Evolutionary conservation across 768 basidiomycete species (phyloP), one percentile per base, ranked within the genome.

Genomic region (Rhizopogon rudus): DNA sequence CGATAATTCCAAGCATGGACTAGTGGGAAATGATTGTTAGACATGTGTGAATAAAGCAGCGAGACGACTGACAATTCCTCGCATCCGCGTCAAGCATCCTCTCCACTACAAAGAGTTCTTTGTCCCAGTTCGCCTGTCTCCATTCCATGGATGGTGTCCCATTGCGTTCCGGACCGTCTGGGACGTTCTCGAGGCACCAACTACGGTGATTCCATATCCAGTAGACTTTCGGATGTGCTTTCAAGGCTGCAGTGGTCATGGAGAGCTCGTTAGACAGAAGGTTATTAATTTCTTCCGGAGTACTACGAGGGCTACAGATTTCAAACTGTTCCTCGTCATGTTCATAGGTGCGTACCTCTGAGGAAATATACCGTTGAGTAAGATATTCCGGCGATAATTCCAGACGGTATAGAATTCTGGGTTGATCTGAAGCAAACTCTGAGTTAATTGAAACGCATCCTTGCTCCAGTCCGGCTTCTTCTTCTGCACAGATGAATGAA

Each of bases 191-290:
- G 2, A 99, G 81, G 65, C 95, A 95, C 97, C 97, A 98, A 62
- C 86, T 77, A 40, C 97, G 84, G 64, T 99, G 94, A 66, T 94
- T 98, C 97, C 97, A 99, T 62, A 98, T 93, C 87, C 91, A 93
- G 68, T 99, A 99, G 17, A 97, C 87, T 67, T 98, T 99, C 13
- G 97, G 97, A 65, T 95, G 84, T 8, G 80, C 75, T 63, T 90
- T 88, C 43, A 99, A 79, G 6, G 88, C 85, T 4, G 77, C 72
- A 67, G 87, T 91, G 0, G 95, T 98, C 75, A 94, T 80, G 2
- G 79, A 72, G 29, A 99, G 73, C 55, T 99, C 97, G 40, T 81
- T 75, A 2, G 81, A 71, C 5, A 98, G 79, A 16, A 87, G 48
- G 9, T 77, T 68, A 51, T 93, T 86, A 37, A 84, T 74, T 44